Conservation (phyloP, 306 rosid genomes). For the Prinsepia uniflora region DNA sequence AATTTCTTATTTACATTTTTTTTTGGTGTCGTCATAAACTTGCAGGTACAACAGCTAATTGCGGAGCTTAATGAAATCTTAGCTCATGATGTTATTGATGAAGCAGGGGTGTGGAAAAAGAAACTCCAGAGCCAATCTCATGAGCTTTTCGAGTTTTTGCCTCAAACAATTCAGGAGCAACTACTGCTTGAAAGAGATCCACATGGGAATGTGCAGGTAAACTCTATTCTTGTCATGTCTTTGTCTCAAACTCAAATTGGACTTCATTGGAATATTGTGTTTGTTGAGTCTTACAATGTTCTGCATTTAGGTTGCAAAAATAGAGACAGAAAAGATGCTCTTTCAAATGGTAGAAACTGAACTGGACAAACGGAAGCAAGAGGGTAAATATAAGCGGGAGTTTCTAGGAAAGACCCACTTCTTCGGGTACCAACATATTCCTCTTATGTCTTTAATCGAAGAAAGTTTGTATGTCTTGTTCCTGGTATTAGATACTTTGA, state of each 20-base stretch:
- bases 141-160: slow-evolving; percentile 72
- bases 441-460: no score
- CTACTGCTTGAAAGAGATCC: slow-evolving; percentile 95
- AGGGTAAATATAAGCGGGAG: slow-evolving; percentile 45
- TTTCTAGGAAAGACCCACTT: slow-evolving; percentile 83
- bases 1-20: neutral
- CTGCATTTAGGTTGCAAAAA: slow-evolving; percentile 69
- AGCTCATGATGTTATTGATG: slow-evolving; percentile 70
- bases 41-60: slow-evolving; percentile 88
- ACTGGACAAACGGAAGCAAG: slow-evolving; percentile 64
- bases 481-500: neutral
- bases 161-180: slow-evolving; percentile 88
- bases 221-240: slow-evolving; percentile 17
- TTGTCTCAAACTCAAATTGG: slow-evolving; percentile 1
- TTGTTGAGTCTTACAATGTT: neutral
- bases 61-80: slow-evolving; percentile 79
- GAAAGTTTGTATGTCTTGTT: neutral
- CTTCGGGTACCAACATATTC: slow-evolving; percentile 52
- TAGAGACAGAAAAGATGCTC: slow-evolving; percentile 94
- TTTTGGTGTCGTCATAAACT: slow-evolving; percentile 8
- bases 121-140: slow-evolving; percentile 66
- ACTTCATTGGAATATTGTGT: slow-evolving; percentile 6
- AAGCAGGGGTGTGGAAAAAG: slow-evolving; percentile 80
- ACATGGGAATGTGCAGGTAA: slow-evolving; percentile 90
- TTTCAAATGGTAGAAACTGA: slow-evolving; percentile 87